Evolutionary conservation across 2,329 filamentous ascomycete genomes (phyloP).

Genomic region (Neonectria coccinea): DNA sequence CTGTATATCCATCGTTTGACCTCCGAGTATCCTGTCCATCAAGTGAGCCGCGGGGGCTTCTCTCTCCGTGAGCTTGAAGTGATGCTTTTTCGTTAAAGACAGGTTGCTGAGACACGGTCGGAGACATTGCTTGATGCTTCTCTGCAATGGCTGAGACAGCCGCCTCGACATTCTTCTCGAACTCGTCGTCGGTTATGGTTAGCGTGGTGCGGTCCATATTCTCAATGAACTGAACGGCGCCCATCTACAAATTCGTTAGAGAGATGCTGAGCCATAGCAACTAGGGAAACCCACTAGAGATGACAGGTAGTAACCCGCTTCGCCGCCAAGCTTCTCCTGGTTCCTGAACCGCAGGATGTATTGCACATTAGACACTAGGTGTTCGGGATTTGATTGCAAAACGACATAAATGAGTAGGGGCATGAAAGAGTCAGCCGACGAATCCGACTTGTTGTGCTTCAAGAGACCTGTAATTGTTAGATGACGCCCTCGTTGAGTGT

Average conservation of each 20-base stretch:
- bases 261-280: too few species aligned
- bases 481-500: neutral
- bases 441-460: slow-evolving; percentile 91
- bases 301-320: slow-evolving; percentile 97
- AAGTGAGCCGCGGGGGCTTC: slow-evolving; percentile 56
- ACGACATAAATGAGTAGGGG: slow-evolving; percentile 96
- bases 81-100: slow-evolving; percentile 60
- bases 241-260: slow-evolving; percentile 68
- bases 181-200: slow-evolving; percentile 94
- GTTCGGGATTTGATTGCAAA: slow-evolving; percentile 91
- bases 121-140: slow-evolving; percentile 74
- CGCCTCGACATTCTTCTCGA: slow-evolving; percentile 95
- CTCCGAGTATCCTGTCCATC: slow-evolving; percentile 58
- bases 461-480: slow-evolving; percentile 73
- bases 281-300: slow-evolving; percentile 76
- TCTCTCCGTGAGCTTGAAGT: slow-evolving; percentile 37
- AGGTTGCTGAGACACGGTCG: slow-evolving; percentile 53
- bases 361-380: slow-evolving; percentile 96
- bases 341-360: slow-evolving; percentile 98
- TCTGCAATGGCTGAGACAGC: slow-evolving; percentile 96
- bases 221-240: slow-evolving; percentile 96
- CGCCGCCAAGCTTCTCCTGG: slow-evolving; percentile 96
- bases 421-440: slow-evolving; percentile 96
- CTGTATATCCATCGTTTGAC: slow-evolving; percentile 65
- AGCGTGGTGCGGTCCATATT: slow-evolving; percentile 93